These are phyloP conservation scores for Metroxylon sagu DNA, from an alignment of 176 grass and related monocot genomes.

Conservation along the genomic window DNA sequence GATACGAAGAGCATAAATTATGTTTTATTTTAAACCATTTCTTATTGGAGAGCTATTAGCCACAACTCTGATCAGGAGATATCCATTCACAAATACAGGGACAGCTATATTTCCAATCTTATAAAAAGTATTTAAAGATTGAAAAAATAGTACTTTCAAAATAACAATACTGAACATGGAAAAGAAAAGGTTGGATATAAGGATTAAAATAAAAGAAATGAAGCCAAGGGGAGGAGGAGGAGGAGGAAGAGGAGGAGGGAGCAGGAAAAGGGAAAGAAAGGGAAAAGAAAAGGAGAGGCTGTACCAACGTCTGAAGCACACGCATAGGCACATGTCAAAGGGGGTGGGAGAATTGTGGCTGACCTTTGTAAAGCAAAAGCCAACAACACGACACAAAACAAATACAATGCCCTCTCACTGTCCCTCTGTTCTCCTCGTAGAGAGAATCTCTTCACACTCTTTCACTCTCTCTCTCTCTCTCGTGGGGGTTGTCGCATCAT, in stretches of 20 bases:
- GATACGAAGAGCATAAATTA: no score
- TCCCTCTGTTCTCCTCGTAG: conserved; percentile 4
- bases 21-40: no score
- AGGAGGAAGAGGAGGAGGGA: no score
- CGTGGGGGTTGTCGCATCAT: conserved; percentile 17
- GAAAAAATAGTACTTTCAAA: no score
- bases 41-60: no score
- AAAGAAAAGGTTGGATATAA: background rate
- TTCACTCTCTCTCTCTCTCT: conserved; percentile 4
- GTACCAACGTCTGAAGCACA: background rate
- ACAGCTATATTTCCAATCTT: no score
- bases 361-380: conserved; percentile 24
- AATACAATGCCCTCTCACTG: background rate
- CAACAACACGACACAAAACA: background rate
- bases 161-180: no score
- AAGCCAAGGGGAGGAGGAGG: background rate
- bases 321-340: background rate
- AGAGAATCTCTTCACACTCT: conserved; percentile 1
- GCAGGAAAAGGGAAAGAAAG: background rate
- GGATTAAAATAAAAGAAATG: no score
- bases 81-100: no score
- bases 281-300: background rate
- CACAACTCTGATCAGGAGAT: no score
- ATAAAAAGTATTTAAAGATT: no score
- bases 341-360: background rate